Conservation (phyloP, 1,284 basidiomycete species). For the Puccinia sorghi region DNA sequence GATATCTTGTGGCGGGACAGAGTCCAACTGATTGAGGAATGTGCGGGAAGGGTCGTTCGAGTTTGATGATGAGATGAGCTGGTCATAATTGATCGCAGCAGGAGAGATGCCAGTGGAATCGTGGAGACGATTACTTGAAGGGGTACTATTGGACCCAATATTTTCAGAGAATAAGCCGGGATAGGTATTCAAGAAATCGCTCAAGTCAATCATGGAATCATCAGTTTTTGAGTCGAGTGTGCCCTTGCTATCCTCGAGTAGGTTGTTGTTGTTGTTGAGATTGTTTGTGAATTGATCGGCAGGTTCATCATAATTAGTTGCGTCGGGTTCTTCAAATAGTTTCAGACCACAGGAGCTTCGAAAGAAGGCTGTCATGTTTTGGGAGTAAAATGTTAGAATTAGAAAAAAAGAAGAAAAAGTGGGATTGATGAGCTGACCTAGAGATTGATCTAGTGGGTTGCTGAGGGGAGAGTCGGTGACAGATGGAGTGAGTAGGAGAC, state of each 20-base stretch:
- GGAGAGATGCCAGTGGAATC: conserved; percentile 13
- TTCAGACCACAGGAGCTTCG: conserved; percentile 14
- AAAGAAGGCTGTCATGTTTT: conserved; percentile 17
- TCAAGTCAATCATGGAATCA: conserved; percentile 26
- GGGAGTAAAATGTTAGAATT: background rate
- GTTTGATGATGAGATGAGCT: background rate
- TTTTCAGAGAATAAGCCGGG: conserved; percentile 29
- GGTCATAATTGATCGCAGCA: conserved; percentile 16
- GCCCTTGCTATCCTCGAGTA: conserved; percentile 1
- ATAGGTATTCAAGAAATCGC: conserved; percentile 31
- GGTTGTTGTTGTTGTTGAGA: conserved; percentile 8
- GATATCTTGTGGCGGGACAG: background rate
- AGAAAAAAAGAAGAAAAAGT: background rate
- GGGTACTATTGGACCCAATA: background rate
- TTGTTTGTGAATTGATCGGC: background rate
- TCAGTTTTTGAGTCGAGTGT: background rate
- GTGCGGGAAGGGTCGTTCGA: background rate
- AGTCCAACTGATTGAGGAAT: background rate
- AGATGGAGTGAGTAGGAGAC: conserved; percentile 21
- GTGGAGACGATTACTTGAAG: too few relatives aligned
- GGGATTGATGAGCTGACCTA: background rate
- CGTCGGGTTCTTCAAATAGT: conserved; percentile 10
- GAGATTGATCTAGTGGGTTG: conserved; percentile 26
- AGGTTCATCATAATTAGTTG: background rate
- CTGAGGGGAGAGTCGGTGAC: background rate